Percentiles rank a stretch among this genome's conserved stretches.
Conservation (phyloP, 2,329 filamentous ascomycete genomes). For the Epichloe gansuensis region DNA sequence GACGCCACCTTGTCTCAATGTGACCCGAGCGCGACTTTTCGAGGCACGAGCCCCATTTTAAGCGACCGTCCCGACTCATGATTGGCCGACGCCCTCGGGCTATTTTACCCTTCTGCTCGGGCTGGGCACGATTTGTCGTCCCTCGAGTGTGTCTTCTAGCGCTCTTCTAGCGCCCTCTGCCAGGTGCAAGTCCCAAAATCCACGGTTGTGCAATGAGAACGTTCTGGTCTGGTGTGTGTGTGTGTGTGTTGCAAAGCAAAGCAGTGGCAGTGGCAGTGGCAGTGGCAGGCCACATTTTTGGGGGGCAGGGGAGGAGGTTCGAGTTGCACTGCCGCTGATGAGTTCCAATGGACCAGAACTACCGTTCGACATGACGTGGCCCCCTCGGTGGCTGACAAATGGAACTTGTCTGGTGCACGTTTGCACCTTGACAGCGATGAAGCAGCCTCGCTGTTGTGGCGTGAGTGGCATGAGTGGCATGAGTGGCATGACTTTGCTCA, state of each 20-base stretch:
- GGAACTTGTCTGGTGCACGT: too few relatives aligned
- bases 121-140: neutral
- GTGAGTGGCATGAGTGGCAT: too few relatives aligned
- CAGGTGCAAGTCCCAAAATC: too few relatives aligned
- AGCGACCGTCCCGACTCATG: neutral
- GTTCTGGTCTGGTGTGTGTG: neutral
- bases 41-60: neutral
- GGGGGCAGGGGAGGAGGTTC: neutral
- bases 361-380: too few relatives aligned
- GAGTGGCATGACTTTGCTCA: too few relatives aligned
- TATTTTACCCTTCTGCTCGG: neutral
- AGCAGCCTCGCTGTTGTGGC: too few relatives aligned
- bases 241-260: neutral
- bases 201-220: too few relatives aligned
- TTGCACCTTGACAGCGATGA: too few relatives aligned
- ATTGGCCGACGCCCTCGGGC: neutral
- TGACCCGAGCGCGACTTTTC: neutral
- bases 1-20: conserved; percentile 2
- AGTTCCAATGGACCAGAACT: neutral
- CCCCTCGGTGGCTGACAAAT: too few relatives aligned
- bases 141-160: conserved; percentile 13
- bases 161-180: conserved; percentile 13
- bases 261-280: too few relatives aligned
- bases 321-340: neutral
- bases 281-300: neutral